Percentiles rank a stretch among this genome's conserved stretches.
Conservation (phyloP, 2,329 filamentous ascomycete species). For the Coniochaeta sp. region DNA sequence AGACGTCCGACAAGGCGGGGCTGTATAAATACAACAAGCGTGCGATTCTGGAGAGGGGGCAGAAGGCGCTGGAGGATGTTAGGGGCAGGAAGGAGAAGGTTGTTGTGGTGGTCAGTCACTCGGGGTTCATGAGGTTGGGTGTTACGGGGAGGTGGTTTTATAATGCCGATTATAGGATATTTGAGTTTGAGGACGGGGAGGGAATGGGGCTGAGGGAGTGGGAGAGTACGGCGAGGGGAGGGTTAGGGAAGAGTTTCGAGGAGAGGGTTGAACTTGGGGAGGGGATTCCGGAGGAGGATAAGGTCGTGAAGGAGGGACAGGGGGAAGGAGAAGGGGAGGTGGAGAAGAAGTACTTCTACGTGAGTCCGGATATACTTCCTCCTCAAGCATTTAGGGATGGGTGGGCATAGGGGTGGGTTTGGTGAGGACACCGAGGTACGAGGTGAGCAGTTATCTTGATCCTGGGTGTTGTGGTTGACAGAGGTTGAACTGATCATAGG, state of each 20-base stretch:
- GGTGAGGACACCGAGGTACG: too few species aligned
- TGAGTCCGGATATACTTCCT: too few species aligned
- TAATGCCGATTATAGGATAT: constrained; percentile 60
- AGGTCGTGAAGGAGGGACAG: neutral
- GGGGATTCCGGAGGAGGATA: constrained; percentile 17
- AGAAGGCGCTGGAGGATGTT: constrained; percentile 41
- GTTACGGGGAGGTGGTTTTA: constrained; percentile 49
- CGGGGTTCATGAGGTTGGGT: constrained; percentile 53
- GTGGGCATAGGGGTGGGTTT: too few species aligned
- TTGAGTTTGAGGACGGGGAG: constrained; percentile 37
- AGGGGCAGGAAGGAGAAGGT: constrained; percentile 50
- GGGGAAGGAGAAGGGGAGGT: neutral
- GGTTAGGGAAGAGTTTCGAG: constrained; percentile 41
- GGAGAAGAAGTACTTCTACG: too few species aligned
- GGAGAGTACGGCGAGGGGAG: constrained; percentile 39
- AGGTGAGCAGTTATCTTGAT: too few species aligned
- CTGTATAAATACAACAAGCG: constrained; percentile 45
- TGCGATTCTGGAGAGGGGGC: constrained; percentile 49
- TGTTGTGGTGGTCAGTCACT: constrained; percentile 59
- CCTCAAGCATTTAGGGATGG: too few species aligned
- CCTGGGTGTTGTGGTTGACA: too few species aligned
- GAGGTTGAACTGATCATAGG: too few species aligned
- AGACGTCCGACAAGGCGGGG: constrained; percentile 38
- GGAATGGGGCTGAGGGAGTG: constrained; percentile 34
- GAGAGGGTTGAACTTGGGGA: constrained; percentile 22